Evolutionary conservation across 2,329 filamentous ascomycete genomes (phyloP).

Genomic region (Colletotrichum filicis): DNA sequence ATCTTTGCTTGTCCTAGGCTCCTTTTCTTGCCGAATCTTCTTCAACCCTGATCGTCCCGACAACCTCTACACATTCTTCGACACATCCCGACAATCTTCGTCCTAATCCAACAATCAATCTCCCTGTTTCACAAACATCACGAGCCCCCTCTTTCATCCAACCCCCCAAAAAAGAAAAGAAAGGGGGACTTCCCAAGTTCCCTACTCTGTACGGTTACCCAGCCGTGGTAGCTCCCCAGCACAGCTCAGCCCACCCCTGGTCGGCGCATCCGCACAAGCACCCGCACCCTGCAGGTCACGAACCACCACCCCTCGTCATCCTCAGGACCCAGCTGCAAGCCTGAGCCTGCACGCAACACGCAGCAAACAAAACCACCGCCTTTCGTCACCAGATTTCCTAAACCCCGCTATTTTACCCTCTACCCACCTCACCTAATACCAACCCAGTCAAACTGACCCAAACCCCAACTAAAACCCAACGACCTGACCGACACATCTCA

Average conservation of each 20-base stretch:
- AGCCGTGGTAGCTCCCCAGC: not conserved
- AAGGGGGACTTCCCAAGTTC: not conserved
- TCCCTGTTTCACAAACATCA: constrained; percentile 33
- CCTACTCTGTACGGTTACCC: too few species aligned
- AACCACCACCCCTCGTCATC: constrained; percentile 23
- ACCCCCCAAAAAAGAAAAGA: not conserved
- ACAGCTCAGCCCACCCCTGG: constrained; percentile 1
- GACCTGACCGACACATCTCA: constrained; percentile 18
- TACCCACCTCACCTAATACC: not conserved
- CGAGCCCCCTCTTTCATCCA: constrained; percentile 12
- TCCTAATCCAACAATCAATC: not conserved
- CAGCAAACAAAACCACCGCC: constrained; percentile 2
- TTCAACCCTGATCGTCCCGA: not conserved
- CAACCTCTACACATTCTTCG: not conserved
- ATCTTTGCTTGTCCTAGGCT: not conserved
- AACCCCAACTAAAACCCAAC: not conserved
- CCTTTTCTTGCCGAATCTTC: not conserved
- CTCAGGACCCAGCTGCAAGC: constrained; percentile 5
- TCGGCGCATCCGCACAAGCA: constrained; percentile 11
- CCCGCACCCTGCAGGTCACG: constrained; percentile 34
- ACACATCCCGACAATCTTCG: not conserved
- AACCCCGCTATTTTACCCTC: constrained; percentile 31
- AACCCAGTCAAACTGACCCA: not conserved
- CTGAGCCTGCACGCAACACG: not conserved
- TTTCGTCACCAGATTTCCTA: constrained; percentile 32